phyloP scores from a whole-genome alignment of 176 grass and related monocot genomes.

The Carex pumila region DNA sequence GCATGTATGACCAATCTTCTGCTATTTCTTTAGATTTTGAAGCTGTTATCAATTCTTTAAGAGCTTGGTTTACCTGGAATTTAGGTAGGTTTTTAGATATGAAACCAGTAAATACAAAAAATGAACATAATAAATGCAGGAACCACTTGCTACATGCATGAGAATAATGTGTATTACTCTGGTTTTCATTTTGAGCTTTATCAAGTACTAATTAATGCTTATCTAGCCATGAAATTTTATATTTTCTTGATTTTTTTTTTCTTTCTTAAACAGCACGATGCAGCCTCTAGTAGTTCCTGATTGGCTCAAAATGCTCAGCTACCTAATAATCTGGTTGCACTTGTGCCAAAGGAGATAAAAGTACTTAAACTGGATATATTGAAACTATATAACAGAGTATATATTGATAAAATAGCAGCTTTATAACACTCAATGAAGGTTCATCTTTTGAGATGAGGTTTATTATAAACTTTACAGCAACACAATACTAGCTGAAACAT shows the following conservation, averaged over 20 bases:
- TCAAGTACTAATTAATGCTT: background rate
- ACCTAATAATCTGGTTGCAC: background rate
- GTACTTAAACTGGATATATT: background rate
- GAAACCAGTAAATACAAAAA: background rate
- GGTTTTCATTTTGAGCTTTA: background rate
- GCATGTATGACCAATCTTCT: constrained; percentile 60
- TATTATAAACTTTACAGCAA: background rate
- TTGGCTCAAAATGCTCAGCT: background rate
- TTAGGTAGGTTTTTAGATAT: background rate
- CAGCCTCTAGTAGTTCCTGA: background rate
- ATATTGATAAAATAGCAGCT: background rate
- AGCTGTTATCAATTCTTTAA: constrained; percentile 77
- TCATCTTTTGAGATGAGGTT: background rate
- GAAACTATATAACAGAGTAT: background rate
- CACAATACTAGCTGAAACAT: background rate
- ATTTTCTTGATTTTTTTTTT: background rate
- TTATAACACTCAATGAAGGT: background rate
- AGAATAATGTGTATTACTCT: background rate
- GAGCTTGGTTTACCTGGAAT: constrained; percentile 65
- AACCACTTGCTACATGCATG: background rate
- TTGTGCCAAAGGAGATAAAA: background rate
- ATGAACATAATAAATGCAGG: background rate
- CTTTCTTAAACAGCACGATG: background rate
- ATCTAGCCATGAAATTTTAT: background rate
- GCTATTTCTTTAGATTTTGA: constrained; percentile 43